Conservation (phyloP, 768 basidiomycete species). For the Udeniomyces megalosporus region DNA sequence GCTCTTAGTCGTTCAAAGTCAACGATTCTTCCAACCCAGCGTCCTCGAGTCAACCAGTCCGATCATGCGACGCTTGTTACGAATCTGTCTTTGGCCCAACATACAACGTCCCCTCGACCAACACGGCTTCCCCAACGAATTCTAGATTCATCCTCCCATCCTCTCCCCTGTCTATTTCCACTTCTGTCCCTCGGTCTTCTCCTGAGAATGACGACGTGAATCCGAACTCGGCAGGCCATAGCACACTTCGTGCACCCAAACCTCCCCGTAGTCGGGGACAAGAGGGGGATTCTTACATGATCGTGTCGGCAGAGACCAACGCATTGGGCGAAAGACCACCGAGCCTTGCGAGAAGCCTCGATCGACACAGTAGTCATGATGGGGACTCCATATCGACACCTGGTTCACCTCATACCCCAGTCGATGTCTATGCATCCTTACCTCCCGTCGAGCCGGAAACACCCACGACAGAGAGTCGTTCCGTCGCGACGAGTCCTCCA, state of each 20-base stretch:
- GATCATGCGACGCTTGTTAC: conserved; percentile 74
- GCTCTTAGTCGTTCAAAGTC: conserved; percentile 64
- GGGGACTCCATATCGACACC: neutral
- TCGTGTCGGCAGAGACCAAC: no score
- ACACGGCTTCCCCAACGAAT: neutral
- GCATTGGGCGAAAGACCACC: neutral
- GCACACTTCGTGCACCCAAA: no score
- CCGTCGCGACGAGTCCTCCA: neutral
- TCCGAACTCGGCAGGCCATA: no score
- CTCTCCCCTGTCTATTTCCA: neutral
- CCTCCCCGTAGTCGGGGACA: no score
- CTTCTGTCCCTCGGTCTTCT: no score
- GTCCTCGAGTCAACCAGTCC: conserved; percentile 43
- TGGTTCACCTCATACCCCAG: neutral
- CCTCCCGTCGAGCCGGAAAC: neutral
- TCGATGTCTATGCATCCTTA: neutral
- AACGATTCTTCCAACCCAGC: conserved; percentile 39
- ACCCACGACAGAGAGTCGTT: no score
- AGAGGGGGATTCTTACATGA: no score
- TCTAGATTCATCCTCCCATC: neutral
- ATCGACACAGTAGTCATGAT: neutral
- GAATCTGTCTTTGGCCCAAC: conserved; percentile 48
- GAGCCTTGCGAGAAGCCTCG: neutral
- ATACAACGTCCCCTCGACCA: neutral
- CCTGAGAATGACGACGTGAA: no score